Evolutionary conservation across 78 protist species (phyloP).

Genomic region (Dictyostelium intermedium): DNA sequence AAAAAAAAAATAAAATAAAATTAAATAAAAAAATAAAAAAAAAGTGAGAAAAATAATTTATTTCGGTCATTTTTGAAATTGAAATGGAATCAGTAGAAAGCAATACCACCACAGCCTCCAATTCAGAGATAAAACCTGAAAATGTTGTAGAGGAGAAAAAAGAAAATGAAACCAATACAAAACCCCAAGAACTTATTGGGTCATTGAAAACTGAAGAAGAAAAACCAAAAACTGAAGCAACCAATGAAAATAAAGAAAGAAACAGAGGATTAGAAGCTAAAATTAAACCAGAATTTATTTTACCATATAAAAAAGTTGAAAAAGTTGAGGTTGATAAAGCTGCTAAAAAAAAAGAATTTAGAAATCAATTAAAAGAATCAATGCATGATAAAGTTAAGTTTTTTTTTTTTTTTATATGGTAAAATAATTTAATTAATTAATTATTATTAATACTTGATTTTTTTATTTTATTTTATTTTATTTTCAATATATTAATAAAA

Average conservation of each 20-base stretch:
- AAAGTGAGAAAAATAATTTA: background rate
- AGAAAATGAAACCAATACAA: background rate
- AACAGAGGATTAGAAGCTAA: background rate
- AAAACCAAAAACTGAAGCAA: background rate
- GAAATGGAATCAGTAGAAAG: background rate
- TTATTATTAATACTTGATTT: no score
- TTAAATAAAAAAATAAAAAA: no score
- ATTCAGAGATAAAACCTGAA: background rate
- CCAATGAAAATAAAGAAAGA: background rate
- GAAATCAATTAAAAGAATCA: background rate
- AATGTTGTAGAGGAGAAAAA: background rate
- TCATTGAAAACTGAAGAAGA: background rate
- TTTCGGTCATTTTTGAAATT: background rate
- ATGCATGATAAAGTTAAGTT: background rate
- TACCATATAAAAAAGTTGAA: background rate
- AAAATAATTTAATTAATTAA: no score
- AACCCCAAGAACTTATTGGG: background rate
- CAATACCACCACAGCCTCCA: background rate
- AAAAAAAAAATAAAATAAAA: no score
- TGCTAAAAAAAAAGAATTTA: constrained; percentile 2
- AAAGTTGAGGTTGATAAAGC: background rate
- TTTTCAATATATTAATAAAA: no score
- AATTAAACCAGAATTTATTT: background rate
- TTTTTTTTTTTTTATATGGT: no score
- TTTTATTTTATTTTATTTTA: no score